phyloP scores from a whole-genome alignment of 2,329 filamentous ascomycete species.

The Simplicillium aogashimaense region DNA sequence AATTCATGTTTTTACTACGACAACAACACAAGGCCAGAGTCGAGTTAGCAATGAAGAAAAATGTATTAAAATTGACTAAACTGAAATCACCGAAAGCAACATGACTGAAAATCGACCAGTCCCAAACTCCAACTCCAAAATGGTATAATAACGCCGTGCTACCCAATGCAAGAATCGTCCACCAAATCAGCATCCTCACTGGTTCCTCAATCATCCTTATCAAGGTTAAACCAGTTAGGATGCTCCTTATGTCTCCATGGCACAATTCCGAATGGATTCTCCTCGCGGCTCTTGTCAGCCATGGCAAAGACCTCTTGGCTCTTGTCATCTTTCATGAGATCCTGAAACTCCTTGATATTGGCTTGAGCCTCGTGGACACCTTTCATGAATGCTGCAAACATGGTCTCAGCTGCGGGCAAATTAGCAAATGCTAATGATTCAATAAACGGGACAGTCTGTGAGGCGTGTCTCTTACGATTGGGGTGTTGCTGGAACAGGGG shows the following conservation, averaged over 20 bases:
- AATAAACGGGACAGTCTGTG: no score
- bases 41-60: background rate
- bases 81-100: no score
- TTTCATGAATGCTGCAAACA: slow-evolving; percentile 37
- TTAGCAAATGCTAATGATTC: no score
- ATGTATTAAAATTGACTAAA: background rate
- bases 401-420: slow-evolving; percentile 32
- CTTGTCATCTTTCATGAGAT: slow-evolving; percentile 34
- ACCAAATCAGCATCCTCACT: no score
- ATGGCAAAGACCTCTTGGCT: slow-evolving; percentile 40
- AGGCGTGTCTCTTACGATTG: slow-evolving; percentile 31
- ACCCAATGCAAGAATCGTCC: background rate
- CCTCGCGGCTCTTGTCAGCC: slow-evolving; percentile 40
- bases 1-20: no score
- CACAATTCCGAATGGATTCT: slow-evolving; percentile 46
- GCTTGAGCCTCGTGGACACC: slow-evolving; percentile 34
- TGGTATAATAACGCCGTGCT: background rate
- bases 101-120: background rate
- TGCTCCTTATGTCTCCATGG: slow-evolving; percentile 50
- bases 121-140: background rate
- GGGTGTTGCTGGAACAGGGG: slow-evolving; percentile 39
- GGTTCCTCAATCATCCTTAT: slow-evolving; percentile 8
- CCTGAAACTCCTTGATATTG: slow-evolving; percentile 42
- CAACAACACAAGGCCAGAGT: no score
- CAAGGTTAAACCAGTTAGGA: slow-evolving; percentile 43